phyloP scores from a whole-genome alignment of 176 grass and related monocot species.

The Triticum monococcum region DNA sequence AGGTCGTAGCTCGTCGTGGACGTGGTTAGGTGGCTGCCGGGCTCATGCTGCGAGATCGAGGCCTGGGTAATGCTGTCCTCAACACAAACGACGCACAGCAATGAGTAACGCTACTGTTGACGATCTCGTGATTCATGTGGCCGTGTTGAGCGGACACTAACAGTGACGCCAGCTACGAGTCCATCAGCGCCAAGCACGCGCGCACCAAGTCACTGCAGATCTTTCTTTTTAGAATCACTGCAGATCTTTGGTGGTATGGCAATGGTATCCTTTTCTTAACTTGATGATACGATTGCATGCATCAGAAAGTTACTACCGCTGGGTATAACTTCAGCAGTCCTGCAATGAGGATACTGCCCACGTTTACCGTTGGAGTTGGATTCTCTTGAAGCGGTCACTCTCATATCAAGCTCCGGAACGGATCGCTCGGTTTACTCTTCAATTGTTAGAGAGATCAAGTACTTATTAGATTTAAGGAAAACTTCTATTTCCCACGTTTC shows the following conservation, averaged over 20 bases:
- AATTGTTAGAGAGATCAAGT: too few species aligned
- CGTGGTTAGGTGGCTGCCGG: not conserved
- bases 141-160: not conserved
- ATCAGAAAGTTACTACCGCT: not conserved
- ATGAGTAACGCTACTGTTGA: not conserved
- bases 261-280: too few species aligned
- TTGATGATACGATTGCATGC: not conserved
- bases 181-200: not conserved
- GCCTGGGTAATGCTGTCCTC: not conserved
- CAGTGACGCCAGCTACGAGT: not conserved
- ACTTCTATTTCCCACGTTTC: too few species aligned
- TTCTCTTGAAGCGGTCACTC: too few species aligned
- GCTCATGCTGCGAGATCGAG: not conserved
- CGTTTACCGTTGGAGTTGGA: too few species aligned
- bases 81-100: not conserved
- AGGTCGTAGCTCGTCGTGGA: slow-evolving; percentile 7
- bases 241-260: too few species aligned
- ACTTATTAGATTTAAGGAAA: too few species aligned
- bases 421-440: too few species aligned
- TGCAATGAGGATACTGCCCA: not conserved
- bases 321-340: not conserved
- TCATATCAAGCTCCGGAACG: too few species aligned
- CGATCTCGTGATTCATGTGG: not conserved
- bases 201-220: not conserved
- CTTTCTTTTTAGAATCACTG: not conserved